Conservation (phyloP, 768 basidiomycete genomes). For the Sarcodon aspratus region DNA sequence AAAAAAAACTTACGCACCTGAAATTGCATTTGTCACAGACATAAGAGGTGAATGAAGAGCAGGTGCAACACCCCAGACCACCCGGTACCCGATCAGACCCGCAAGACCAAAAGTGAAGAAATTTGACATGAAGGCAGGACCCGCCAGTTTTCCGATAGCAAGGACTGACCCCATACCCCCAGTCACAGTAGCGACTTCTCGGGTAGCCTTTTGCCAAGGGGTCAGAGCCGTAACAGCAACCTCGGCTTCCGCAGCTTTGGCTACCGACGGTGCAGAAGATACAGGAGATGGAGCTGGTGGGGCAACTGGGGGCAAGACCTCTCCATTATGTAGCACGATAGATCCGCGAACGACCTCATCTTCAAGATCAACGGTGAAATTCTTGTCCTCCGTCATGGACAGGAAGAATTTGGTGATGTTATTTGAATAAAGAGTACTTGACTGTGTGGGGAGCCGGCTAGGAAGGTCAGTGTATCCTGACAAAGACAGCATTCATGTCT, state of each 20-base stretch:
- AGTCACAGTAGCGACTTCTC: conserved; percentile 65
- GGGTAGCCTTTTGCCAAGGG: conserved; percentile 74
- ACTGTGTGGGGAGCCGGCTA: conserved; percentile 83
- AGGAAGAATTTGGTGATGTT: conserved; percentile 85
- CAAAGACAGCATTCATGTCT: neutral
- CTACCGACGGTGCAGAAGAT: conserved; percentile 35
- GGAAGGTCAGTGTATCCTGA: conserved; percentile 77
- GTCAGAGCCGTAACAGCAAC: conserved; percentile 49
- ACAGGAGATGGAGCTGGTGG: conserved; percentile 56
- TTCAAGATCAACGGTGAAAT: conserved; percentile 55
- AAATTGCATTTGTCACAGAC: conserved; percentile 87
- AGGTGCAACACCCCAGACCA: conserved; percentile 84
- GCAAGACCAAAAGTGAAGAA: conserved; percentile 87
- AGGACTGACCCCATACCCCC: conserved; percentile 66
- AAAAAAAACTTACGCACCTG: conserved; percentile 32
- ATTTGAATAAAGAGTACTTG: conserved; percentile 84
- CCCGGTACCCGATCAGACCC: conserved; percentile 77
- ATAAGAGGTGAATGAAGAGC: conserved; percentile 84
- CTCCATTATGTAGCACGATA: conserved; percentile 60
- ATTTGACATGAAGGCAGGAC: conserved; percentile 77
- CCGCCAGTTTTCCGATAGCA: conserved; percentile 69
- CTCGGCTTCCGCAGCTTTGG: conserved; percentile 30
- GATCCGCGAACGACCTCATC: conserved; percentile 84
- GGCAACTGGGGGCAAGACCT: conserved; percentile 53
- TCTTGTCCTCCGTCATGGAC: conserved; percentile 54